Base-by-base conservation (phyloP, 2,329 filamentous ascomycete genomes). In the Curvularia sp. region DNA sequence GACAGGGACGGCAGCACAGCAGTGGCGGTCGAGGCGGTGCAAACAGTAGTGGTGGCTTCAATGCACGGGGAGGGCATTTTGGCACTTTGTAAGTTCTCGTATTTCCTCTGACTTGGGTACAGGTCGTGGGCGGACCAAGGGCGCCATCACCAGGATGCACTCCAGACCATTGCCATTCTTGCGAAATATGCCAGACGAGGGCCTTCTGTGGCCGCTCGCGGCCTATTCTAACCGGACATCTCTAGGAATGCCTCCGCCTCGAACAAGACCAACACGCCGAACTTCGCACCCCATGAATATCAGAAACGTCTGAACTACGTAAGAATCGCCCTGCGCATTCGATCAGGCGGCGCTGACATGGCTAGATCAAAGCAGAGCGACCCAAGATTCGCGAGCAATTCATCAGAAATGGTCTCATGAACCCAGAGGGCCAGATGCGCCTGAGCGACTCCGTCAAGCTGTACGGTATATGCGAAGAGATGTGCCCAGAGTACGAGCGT, bases 401-500 rank as follows among this genome's bases (percentile, higher is more conserved):
- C 53, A 66, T 75, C 50, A 38, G 62, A 8, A 57, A 71, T 34
- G 56, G 67, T 8, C 67, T 69, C 21, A 73, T 75, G 74, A 73
- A 88, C 68, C 86, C 86, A 5, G 82, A 86, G 57, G 84, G 73
- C 42, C 84, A 84, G n/a, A 85, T 83, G 52, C 81, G 80, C 23
- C 77, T 89, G 57, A 81, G 82, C 28, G 81, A 88, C 60, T 86
- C 86, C 27, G 87, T 89, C 66, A 87, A 84, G 19, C 81, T 84
- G 0, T 82, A 86, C 5, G 87, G 86, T 49, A 85, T 82, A 49
- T 89, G 87, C 73, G 81, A 81, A 38, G 83, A 85, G 63, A 88
- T 89, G 86, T 89, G 87, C 68, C 83, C 87, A 2, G 84, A 88
- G 61, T 87, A 80, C 57, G 87, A 89, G 75, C 77, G 86, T 42